Conservation (phyloP, 2,329 filamentous ascomycete genomes). For the Epichloe gansuensis region DNA sequence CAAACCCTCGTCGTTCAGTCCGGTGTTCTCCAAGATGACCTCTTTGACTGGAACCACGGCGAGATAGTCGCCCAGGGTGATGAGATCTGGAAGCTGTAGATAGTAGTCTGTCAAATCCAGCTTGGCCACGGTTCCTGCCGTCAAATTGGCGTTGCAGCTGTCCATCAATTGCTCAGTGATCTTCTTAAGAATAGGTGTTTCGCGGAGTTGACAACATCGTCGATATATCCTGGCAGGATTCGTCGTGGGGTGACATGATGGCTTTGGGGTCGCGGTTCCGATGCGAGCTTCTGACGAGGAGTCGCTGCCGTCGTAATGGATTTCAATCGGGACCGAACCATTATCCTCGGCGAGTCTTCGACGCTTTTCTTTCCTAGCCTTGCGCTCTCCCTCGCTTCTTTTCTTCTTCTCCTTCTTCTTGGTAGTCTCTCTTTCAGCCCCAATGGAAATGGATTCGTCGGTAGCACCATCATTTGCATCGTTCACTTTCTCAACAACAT, state of each 20-base stretch:
- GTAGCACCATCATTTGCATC: slow-evolving; percentile 16
- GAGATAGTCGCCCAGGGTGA: slow-evolving; percentile 85
- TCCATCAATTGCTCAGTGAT: slow-evolving; percentile 78
- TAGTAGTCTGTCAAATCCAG: slow-evolving; percentile 77
- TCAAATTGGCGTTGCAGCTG: slow-evolving; percentile 48
- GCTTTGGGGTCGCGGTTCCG: slow-evolving; percentile 13
- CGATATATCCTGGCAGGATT: slow-evolving; percentile 89
- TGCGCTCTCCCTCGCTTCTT: slow-evolving; percentile 80
- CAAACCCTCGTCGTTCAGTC: slow-evolving; percentile 74
- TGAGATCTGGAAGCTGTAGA: slow-evolving; percentile 68
- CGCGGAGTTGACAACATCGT: slow-evolving; percentile 83
- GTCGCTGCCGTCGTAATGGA: slow-evolving; percentile 58
- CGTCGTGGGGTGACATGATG: slow-evolving; percentile 53
- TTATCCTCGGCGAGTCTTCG: slow-evolving; percentile 76
- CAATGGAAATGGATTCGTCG: slow-evolving; percentile 4
- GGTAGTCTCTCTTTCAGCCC: slow-evolving; percentile 30
- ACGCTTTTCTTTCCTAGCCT: slow-evolving; percentile 83
- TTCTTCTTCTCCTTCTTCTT: slow-evolving; percentile 96
- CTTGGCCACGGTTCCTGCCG: slow-evolving; percentile 65
- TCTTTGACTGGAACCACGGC: slow-evolving; percentile 86
- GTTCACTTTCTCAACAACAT: slow-evolving; percentile 9
- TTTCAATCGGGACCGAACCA: slow-evolving; percentile 72
- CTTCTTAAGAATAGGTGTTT: slow-evolving; percentile 83
- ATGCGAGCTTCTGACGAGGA: slow-evolving; percentile 28
- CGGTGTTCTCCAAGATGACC: slow-evolving; percentile 74